These are phyloP conservation scores for Aspergillus cejpii DNA, from an alignment of 2,329 filamentous ascomycete genomes.

Conservation along the genomic window DNA sequence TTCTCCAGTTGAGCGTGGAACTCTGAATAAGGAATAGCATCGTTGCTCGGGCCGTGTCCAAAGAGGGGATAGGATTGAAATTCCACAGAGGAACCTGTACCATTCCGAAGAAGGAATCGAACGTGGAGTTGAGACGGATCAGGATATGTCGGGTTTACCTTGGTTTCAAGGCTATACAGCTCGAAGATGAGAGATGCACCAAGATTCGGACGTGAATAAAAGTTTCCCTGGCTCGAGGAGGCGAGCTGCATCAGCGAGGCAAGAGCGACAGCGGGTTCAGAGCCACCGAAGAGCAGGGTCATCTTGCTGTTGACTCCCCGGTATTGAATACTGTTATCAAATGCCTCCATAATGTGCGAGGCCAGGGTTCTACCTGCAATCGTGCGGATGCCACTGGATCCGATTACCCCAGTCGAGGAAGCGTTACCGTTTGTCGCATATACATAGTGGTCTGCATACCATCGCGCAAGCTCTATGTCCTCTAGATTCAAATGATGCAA, in stretches of 20 bases:
- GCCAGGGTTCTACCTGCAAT: slow-evolving; percentile 42
- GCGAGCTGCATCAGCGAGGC: slow-evolving; percentile 43
- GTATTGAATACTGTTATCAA: slow-evolving; percentile 35
- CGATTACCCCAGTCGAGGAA: slow-evolving; percentile 22
- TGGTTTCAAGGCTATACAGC: slow-evolving; percentile 42
- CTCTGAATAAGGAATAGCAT: slow-evolving; percentile 45
- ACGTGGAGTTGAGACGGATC: slow-evolving; percentile 46
- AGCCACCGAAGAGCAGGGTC: slow-evolving; percentile 46
- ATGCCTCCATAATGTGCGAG: slow-evolving; percentile 33
- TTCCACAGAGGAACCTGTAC: slow-evolving; percentile 37
- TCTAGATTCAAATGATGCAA: slow-evolving; percentile 24
- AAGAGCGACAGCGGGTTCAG: slow-evolving; percentile 47
- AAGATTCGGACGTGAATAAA: slow-evolving; percentile 45
- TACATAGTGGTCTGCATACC: slow-evolving; percentile 46
- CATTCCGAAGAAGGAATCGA: slow-evolving; percentile 53
- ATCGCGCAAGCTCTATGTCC: slow-evolving; percentile 35
- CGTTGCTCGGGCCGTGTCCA: slow-evolving; percentile 41
- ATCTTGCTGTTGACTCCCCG: slow-evolving; percentile 39
- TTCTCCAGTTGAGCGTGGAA: slow-evolving; percentile 44
- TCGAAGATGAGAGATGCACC: slow-evolving; percentile 49
- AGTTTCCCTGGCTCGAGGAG: slow-evolving; percentile 34
- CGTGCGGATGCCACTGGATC: slow-evolving; percentile 29
- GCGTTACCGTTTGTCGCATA: slow-evolving; percentile 45
- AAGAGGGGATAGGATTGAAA: slow-evolving; percentile 47
- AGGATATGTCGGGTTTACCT: slow-evolving; percentile 35